phyloP scores from a whole-genome alignment of 2,329 filamentous ascomycete species.

The Exophiala sideris region DNA sequence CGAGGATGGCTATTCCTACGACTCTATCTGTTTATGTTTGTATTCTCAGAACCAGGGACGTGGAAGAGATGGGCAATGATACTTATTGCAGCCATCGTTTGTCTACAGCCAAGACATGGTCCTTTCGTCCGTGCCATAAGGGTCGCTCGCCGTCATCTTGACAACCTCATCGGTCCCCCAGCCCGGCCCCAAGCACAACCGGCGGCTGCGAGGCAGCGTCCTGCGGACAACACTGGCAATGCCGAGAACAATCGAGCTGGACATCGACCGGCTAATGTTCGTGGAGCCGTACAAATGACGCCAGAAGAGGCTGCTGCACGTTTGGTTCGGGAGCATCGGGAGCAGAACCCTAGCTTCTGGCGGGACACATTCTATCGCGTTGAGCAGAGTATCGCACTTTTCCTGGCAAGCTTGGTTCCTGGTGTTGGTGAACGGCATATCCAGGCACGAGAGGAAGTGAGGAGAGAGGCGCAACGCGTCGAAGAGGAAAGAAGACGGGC shows the following conservation, averaged over 20 bases:
- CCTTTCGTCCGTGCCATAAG: slow-evolving; percentile 37
- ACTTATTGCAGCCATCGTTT: slow-evolving; percentile 35
- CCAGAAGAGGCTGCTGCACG: slow-evolving; percentile 29
- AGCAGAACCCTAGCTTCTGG: slow-evolving; percentile 18
- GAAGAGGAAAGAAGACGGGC: slow-evolving; percentile 24
- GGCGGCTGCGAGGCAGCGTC: slow-evolving; percentile 10
- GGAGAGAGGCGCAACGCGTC: slow-evolving; percentile 28
- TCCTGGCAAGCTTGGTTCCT: slow-evolving; percentile 60
- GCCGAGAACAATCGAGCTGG: not conserved
- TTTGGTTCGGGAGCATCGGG: slow-evolving; percentile 23
- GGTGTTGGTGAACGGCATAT: slow-evolving; percentile 62
- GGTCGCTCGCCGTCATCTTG: slow-evolving; percentile 44
- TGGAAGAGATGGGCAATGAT: slow-evolving; percentile 44
- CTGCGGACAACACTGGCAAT: not conserved
- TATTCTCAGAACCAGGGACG: slow-evolving; percentile 51
- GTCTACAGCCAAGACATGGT: slow-evolving; percentile 42
- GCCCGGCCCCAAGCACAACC: slow-evolving; percentile 10
- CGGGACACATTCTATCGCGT: slow-evolving; percentile 31
- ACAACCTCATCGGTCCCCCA: slow-evolving; percentile 36
- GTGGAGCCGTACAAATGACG: slow-evolving; percentile 20
- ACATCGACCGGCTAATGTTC: slow-evolving; percentile 18
- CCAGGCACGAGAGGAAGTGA: slow-evolving; percentile 52
- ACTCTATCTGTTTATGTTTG: slow-evolving; percentile 57
- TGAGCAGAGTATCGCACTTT: slow-evolving; percentile 59
- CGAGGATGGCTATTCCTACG: slow-evolving; percentile 58